Evolutionary conservation across 1,284 basidiomycete species (phyloP).

Genomic region (Uromyces viciae-fabae): DNA sequence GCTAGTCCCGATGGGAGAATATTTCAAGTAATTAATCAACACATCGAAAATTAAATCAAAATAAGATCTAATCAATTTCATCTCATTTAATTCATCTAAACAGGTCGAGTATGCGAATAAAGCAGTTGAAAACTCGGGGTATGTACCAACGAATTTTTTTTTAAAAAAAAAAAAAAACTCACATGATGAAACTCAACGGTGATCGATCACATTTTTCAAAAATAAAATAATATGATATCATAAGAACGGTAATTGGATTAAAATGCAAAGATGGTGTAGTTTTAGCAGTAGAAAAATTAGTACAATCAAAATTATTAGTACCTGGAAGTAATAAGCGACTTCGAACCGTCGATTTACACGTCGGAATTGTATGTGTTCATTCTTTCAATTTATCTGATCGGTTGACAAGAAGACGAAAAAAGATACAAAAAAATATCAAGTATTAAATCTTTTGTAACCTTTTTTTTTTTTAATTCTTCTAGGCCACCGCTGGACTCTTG

Average conservation of each 20-base stretch:
- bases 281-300: slow-evolving; percentile 91
- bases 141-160: not conserved
- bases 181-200: not conserved
- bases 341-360: slow-evolving; percentile 85
- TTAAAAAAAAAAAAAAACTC: not conserved
- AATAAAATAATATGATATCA: not conserved
- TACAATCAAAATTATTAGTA: slow-evolving; percentile 95
- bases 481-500: slow-evolving; percentile 88
- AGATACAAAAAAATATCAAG: not conserved
- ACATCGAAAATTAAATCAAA: not conserved
- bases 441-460: not conserved
- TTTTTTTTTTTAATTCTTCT: slow-evolving; percentile 28
- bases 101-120: slow-evolving; percentile 98
- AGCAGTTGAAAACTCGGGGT: slow-evolving; percentile 95
- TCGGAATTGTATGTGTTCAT: slow-evolving; percentile 68
- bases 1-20: slow-evolving; percentile 93
- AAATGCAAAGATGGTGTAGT: slow-evolving; percentile 90
- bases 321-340: slow-evolving; percentile 90
- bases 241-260: slow-evolving; percentile 81
- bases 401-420: not conserved
- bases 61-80: not conserved
- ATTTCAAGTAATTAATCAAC: slow-evolving; percentile 69
- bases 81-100: not conserved
- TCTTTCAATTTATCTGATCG: not conserved
- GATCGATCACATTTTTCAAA: not conserved